Percentiles rank a stretch among this genome's conserved stretches.
Conservation (phyloP, 805 yeast genomes). For the Zygosaccharomyces rouxii region DNA sequence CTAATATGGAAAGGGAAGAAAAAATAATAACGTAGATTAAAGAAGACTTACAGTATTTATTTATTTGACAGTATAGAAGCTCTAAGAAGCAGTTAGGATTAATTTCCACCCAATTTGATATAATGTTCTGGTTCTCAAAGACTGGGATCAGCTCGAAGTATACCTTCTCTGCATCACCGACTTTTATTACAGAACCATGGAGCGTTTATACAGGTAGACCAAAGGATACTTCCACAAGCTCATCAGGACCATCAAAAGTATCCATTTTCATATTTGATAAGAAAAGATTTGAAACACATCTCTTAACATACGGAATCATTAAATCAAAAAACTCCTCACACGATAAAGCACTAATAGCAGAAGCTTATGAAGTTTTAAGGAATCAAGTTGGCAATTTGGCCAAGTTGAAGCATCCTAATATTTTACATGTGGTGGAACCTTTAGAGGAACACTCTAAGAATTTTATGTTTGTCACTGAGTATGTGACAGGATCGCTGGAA, state of each 20-base stretch:
- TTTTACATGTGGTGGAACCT: slow-evolving; percentile 80
- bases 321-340: slow-evolving; percentile 38
- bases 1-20: neutral
- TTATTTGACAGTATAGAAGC: neutral
- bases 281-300: slow-evolving; percentile 57
- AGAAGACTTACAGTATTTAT: too few relatives aligned
- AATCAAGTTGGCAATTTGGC: slow-evolving; percentile 68
- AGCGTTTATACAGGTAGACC: slow-evolving; percentile 78
- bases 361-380: slow-evolving; percentile 64
- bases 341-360: slow-evolving; percentile 46
- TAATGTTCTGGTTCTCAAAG: slow-evolving; percentile 35
- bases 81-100: neutral
- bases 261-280: slow-evolving; percentile 88
- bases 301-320: slow-evolving; percentile 48
- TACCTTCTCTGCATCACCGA: slow-evolving; percentile 62
- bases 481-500: slow-evolving; percentile 54
- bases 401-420: slow-evolving; percentile 83
- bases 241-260: slow-evolving; percentile 39
- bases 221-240: slow-evolving; percentile 44
- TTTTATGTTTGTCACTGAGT: slow-evolving; percentile 80
- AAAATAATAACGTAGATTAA: too few relatives aligned
- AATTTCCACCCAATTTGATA: neutral
- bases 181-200: slow-evolving; percentile 80
- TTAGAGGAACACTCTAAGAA: slow-evolving; percentile 79
- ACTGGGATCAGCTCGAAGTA: slow-evolving; percentile 65